Conservation (phyloP, 75 land plant species). For the Cunninghamia lanceolata region DNA sequence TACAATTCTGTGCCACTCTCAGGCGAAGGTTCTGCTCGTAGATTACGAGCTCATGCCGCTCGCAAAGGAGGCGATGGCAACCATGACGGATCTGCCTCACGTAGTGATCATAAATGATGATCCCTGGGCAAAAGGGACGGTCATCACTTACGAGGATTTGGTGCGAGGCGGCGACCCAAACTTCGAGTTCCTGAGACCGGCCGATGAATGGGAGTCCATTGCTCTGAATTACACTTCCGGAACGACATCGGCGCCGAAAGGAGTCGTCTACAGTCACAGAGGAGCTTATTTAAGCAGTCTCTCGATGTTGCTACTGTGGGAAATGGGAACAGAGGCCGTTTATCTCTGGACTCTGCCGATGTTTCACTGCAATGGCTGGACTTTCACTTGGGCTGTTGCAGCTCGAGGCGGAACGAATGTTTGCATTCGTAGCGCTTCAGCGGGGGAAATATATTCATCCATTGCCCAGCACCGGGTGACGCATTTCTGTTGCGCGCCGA, state of each 20-base stretch:
- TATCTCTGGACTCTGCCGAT: conserved; percentile 87
- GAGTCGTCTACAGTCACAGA: conserved; percentile 81
- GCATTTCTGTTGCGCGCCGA: conserved; percentile 74
- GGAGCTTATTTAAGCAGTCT: conserved; percentile 69
- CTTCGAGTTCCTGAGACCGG: conserved; percentile 10
- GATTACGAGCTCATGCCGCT: conserved; percentile 43
- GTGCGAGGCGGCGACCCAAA: conserved; percentile 38
- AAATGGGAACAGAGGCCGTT: conserved; percentile 47
- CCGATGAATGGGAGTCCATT: conserved; percentile 78
- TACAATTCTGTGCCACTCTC: conserved; percentile 49
- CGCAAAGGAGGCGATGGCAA: conserved; percentile 37
- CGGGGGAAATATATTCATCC: conserved; percentile 44
- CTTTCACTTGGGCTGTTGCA: conserved; percentile 77
- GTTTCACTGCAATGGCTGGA: conserved; percentile 95
- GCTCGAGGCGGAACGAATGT: conserved; percentile 82
- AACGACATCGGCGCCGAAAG: conserved; percentile 77
- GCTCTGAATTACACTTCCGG: conserved; percentile 82
- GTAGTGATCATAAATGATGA: conserved; percentile 37
- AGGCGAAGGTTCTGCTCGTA: conserved; percentile 50
- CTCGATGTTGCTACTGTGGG: conserved; percentile 42
- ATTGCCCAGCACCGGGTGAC: conserved; percentile 63
- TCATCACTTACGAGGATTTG: conserved; percentile 47
- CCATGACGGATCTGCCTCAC: not conserved
- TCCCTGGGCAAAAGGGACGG: conserved; percentile 15
- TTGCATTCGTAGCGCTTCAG: conserved; percentile 52